Base-by-base conservation (phyloP, 768 basidiomycete genomes). In the Phaffia tasmanica region DNA sequence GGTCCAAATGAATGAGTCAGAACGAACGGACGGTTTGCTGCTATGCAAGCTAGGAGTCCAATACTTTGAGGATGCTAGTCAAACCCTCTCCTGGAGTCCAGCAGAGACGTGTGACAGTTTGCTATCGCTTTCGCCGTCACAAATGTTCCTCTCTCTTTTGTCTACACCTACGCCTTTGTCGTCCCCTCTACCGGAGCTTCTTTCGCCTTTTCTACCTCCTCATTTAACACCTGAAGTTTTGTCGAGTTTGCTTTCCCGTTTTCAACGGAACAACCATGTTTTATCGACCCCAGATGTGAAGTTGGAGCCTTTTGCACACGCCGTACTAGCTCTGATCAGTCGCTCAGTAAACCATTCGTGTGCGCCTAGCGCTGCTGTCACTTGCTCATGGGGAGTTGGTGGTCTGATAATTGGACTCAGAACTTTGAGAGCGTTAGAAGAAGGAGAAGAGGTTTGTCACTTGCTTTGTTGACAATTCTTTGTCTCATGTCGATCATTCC, bases 181-280 rank as follows among this genome's bases (percentile, higher is more conserved):
- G 6, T 60, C 58, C 0, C 57, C 64, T 19, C n/a, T 65, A 16
- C 64, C 64, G 0, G 49, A 35, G 11, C 27, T 65, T 21, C 58
- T 65, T 32, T 49, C 64, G 3, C 49, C 64, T 15, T 59, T 59
- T 25, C 51, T 65, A 6, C 64, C 64, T 3, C 27, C 16, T 4
- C 58, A 60, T 19, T n/a, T 65, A n/a, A 46, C 49, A 3, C 27
- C 49, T 23, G 8, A 25, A 3, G 23, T 48, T 18, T 60, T 67
- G 6, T 60, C 27, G 5, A 1, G 25, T 14, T 53, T 67, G 25
- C 25, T 57, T 18, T 21, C 66, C 9, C 60, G 66, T 0, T 67
- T 67, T 32, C 61, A 62, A 35, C 54, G 61, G 11, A 67, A 67
- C 56, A 67, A 67, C 49, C 66, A 67, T 48, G 55, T 57, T 21